phyloP scores from a whole-genome alignment of 2,329 filamentous ascomycete species.

The Aspergillus intermedius region DNA sequence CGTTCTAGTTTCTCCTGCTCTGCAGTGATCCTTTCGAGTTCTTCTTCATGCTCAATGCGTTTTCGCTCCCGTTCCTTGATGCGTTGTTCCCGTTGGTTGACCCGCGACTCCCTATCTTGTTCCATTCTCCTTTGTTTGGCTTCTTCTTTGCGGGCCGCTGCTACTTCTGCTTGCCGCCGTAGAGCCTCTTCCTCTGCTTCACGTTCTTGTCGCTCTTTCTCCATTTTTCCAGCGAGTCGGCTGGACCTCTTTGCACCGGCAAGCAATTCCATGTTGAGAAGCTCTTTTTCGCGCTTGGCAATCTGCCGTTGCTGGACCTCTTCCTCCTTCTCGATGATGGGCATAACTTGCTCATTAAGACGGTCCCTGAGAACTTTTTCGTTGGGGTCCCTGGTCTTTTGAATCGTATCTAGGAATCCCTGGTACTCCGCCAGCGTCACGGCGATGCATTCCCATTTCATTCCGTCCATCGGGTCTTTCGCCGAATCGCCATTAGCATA shows the following conservation, averaged over 20 bases:
- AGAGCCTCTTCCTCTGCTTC: conserved; percentile 64
- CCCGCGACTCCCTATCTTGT: conserved; percentile 68
- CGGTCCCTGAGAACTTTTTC: conserved; percentile 70
- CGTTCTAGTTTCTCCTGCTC: conserved; percentile 58
- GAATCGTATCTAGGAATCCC: conserved; percentile 62
- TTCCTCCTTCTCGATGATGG: conserved; percentile 71
- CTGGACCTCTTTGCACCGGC: conserved; percentile 93
- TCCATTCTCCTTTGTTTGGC: conserved; percentile 59
- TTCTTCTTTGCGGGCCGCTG: conserved; percentile 54
- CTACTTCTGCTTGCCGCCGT: conserved; percentile 58
- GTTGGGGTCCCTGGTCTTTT: conserved; percentile 72
- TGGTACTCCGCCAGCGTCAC: conserved; percentile 73
- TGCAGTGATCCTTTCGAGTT: conserved; percentile 71
- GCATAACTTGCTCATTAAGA: conserved; percentile 71
- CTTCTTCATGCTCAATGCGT: conserved; percentile 75
- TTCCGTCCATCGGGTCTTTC: conserved; percentile 64
- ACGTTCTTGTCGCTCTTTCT: conserved; percentile 69
- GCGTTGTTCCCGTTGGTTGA: conserved; percentile 78
- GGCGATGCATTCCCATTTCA: conserved; percentile 87
- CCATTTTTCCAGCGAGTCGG: conserved; percentile 72
- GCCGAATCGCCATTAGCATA: conserved; percentile 27
- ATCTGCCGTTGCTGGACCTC: conserved; percentile 63
- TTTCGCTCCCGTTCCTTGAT: conserved; percentile 79
- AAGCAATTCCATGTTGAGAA: conserved; percentile 75
- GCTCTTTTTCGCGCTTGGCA: conserved; percentile 70